These are phyloP conservation scores for Sugiyamaella chiloensis DNA, from an alignment of 805 yeast species.

Conservation along the genomic window DNA sequence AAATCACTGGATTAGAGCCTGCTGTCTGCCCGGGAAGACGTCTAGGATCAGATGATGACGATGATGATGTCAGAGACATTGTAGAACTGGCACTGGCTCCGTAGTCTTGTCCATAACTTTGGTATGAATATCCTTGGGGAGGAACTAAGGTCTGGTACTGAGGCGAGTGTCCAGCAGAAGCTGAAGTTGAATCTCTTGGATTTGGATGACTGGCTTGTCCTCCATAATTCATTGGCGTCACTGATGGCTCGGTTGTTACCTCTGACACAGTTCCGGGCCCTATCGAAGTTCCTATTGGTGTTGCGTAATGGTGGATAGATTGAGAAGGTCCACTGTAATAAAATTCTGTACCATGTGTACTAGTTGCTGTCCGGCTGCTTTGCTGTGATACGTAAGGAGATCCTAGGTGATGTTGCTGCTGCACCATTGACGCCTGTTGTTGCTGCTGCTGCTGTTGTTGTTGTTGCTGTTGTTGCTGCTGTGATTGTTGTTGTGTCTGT, in stretches of 20 bases:
- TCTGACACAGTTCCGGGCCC: neutral
- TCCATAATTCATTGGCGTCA: too few species aligned
- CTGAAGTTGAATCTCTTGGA: too few species aligned
- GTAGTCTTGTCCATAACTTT: neutral
- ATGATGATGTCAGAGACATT: neutral
- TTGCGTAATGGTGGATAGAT: too few species aligned
- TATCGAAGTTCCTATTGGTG: too few species aligned
- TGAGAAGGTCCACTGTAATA: too few species aligned
- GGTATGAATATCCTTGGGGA: neutral
- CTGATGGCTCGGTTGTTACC: neutral
- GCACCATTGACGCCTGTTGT: neutral
- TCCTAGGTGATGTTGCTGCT: neutral
- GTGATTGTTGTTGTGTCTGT: conserved; percentile 3
- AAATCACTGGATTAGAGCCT: neutral
- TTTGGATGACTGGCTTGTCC: too few species aligned
- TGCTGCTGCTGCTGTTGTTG: neutral
- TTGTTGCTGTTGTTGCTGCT: conserved; percentile 2
- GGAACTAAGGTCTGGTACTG: neutral
- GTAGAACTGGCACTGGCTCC: too few species aligned
- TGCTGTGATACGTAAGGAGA: neutral
- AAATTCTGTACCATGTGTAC: too few species aligned
- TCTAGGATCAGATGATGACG: neutral
- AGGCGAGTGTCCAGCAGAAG: too few species aligned
- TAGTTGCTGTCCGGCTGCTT: neutral
- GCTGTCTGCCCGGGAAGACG: neutral